Conservation (phyloP, 164 flowering plant genomes). For the Warburgia ugandensis region DNA sequence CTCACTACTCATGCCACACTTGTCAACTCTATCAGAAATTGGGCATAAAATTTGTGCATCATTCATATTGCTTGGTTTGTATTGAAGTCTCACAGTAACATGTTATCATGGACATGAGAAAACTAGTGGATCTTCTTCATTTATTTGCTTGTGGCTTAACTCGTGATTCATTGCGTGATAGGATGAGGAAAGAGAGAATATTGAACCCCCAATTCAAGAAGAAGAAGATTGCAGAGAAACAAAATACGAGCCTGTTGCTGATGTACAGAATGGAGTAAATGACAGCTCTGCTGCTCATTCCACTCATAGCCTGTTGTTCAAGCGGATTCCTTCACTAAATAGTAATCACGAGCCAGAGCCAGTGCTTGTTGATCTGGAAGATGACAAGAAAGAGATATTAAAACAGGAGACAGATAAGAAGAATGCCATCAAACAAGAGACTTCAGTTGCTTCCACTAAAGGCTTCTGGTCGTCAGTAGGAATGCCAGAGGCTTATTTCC, state of each 20-base stretch:
- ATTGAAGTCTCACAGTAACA: too few relatives aligned
- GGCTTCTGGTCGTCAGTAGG: too few relatives aligned
- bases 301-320: conserved; percentile 12
- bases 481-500: conserved; percentile 21
- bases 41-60: too few relatives aligned
- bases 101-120: too few relatives aligned
- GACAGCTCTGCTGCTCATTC: conserved; percentile 14
- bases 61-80: too few relatives aligned
- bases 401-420: too few relatives aligned
- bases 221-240: conserved; percentile 13
- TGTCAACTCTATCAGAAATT: too few relatives aligned
- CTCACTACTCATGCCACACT: too few relatives aligned
- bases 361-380: conserved; percentile 17
- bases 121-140: too few relatives aligned
- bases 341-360: conserved; percentile 15
- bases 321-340: conserved; percentile 19
- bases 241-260: conserved; percentile 12
- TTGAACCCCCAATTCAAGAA: conserved; percentile 16
- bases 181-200: conserved; percentile 30
- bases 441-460: too few relatives aligned
- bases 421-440: too few relatives aligned
- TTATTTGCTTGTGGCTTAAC: too few relatives aligned
- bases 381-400: conserved; percentile 5
- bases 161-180: conserved; percentile 17
- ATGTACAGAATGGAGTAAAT: conserved; percentile 12